A percentile compares a stretch with the other conserved stretches of the same genome.
Evolutionary conservation across 768 basidiomycete genomes (phyloP).

Genomic region (Nevesoporus exiguus): DNA sequence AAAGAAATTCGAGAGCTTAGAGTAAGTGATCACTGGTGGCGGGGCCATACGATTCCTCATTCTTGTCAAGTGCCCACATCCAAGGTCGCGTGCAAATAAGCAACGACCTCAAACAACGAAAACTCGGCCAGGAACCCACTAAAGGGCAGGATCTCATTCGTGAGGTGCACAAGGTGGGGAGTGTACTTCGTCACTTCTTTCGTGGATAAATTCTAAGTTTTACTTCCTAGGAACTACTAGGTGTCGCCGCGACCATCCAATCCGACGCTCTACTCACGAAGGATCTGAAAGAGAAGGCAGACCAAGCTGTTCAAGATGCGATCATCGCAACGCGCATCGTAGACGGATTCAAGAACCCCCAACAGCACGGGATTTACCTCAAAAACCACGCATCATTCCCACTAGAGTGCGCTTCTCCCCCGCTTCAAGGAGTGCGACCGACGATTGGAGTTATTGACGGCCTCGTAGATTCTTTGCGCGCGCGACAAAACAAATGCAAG

Average conservation of each 20-base stretch:
- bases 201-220: background rate
- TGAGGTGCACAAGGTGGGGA: conserved; percentile 58
- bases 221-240: conserved; percentile 55
- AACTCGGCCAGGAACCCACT: conserved; percentile 69
- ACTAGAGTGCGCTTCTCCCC: conserved; percentile 57
- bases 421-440: background rate
- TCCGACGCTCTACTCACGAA: conserved; percentile 63
- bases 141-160: conserved; percentile 71
- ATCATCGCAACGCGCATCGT: conserved; percentile 74
- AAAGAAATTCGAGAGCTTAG: conserved; percentile 61
- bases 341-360: conserved; percentile 75
- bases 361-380: conserved; percentile 63
- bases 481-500: conserved; percentile 67
- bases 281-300: conserved; percentile 71
- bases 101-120: conserved; percentile 72
- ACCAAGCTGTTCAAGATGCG: conserved; percentile 77
- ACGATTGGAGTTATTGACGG: background rate
- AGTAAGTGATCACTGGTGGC: conserved; percentile 45
- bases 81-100: conserved; percentile 79
- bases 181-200: background rate
- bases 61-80: conserved; percentile 52
- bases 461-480: conserved; percentile 62
- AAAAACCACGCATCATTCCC: conserved; percentile 83
- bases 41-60: conserved; percentile 2
- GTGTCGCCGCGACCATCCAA: conserved; percentile 57